These are phyloP conservation scores for Zygosaccharomyces pseudobailii DNA, from an alignment of 1,139 yeast genomes.

Conservation along the genomic window DNA sequence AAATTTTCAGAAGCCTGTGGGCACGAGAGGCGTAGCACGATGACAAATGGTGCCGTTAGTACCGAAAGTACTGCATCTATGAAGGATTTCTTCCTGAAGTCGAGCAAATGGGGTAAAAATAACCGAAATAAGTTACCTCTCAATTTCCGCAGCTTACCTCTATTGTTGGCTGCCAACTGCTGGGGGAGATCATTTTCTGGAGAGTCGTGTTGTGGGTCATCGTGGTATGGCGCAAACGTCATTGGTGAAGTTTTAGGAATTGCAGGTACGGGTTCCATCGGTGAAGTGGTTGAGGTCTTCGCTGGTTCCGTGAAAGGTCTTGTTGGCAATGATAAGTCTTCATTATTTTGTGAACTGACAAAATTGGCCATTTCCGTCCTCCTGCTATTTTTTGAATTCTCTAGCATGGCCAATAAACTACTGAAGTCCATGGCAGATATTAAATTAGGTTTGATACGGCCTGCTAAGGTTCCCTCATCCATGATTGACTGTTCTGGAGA, in stretches of 20 bases:
- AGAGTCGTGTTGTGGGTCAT: constrained; percentile 18
- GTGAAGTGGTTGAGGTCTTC: neutral
- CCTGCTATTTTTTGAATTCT: constrained; percentile 14
- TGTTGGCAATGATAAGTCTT: neutral
- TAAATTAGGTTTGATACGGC: constrained; percentile 27
- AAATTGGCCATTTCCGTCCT: constrained; percentile 9
- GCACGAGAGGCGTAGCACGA: constrained; percentile 28
- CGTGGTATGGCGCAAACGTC: constrained; percentile 24
- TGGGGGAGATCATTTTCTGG: neutral
- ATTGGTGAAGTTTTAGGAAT: constrained; percentile 23
- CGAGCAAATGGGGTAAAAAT: constrained; percentile 28
- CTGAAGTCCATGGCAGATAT: constrained; percentile 32
- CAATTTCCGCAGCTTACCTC: constrained; percentile 8
- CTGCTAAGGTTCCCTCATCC: constrained; percentile 9
- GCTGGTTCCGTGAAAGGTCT: constrained; percentile 25
- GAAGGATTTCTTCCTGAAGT: constrained; percentile 22
- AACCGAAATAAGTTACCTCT: constrained; percentile 14
- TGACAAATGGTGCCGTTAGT: constrained; percentile 27
- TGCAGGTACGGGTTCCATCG: neutral
- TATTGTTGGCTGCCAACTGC: constrained; percentile 3
- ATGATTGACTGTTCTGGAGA: constrained; percentile 1
- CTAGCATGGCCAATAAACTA: constrained; percentile 25
- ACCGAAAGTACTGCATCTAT: constrained; percentile 26
- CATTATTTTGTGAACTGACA: neutral
- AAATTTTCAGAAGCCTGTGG: constrained; percentile 24